Evolutionary conservation across 805 yeast genomes (phyloP).

Genomic region (Starmerella stigmatis): DNA sequence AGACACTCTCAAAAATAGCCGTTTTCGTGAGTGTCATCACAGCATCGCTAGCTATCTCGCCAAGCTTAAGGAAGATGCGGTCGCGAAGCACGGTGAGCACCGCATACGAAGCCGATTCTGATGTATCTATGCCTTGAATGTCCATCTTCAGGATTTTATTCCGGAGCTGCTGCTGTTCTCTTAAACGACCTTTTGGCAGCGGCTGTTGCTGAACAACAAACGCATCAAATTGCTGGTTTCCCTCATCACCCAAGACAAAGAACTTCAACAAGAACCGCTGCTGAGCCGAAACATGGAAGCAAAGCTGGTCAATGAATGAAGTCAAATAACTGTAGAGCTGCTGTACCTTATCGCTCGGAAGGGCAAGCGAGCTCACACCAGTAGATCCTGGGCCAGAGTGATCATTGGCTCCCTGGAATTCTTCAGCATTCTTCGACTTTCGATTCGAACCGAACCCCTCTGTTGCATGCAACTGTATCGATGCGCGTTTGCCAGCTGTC

Average conservation of each 20-base stretch:
- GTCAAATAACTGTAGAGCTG: background rate
- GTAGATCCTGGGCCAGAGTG: background rate
- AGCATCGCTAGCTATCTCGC: conserved; percentile 1
- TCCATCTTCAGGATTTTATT: background rate
- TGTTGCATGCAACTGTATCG: background rate
- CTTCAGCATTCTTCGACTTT: background rate
- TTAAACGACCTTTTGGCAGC: conserved; percentile 5
- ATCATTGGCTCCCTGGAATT: background rate
- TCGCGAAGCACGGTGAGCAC: conserved; percentile 10
- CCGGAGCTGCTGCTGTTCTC: conserved; percentile 1
- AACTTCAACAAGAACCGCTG: conserved; percentile 41
- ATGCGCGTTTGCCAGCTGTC: background rate
- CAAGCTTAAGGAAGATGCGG: background rate
- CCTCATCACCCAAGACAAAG: conserved; percentile 37
- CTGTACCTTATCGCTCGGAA: background rate
- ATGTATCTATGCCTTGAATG: conserved; percentile 2
- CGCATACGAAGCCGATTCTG: conserved; percentile 2
- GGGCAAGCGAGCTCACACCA: background rate
- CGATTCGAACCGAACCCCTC: background rate
- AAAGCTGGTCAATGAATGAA: conserved; percentile 9
- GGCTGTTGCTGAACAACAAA: conserved; percentile 5
- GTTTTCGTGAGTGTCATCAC: conserved; percentile 13
- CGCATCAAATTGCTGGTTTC: conserved; percentile 30
- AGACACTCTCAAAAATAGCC: conserved; percentile 36
- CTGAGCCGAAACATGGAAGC: conserved; percentile 29